Percentiles rank a stretch among this genome's conserved stretches.
These are phyloP conservation scores for Polyporus tsugae DNA, from an alignment of 1,284 basidiomycete genomes.

Conservation along the genomic window DNA sequence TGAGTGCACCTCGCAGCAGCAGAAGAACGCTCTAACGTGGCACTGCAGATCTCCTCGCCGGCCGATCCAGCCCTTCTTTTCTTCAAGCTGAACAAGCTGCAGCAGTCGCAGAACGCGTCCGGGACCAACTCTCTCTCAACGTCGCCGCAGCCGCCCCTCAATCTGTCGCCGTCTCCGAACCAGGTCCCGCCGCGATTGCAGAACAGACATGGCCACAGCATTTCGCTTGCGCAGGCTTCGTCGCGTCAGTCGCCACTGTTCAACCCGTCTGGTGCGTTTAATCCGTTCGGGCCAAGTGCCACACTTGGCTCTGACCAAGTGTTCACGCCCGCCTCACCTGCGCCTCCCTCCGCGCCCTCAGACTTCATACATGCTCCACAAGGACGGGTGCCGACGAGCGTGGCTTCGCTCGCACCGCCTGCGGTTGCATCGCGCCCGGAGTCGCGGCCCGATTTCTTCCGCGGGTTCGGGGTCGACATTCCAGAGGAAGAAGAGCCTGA, in stretches of 20 bases:
- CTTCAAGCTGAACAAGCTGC: slow-evolving; percentile 84
- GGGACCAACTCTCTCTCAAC: slow-evolving; percentile 60
- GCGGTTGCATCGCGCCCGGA: slow-evolving; percentile 52
- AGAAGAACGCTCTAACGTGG: slow-evolving; percentile 15
- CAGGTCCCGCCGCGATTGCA: slow-evolving; percentile 52
- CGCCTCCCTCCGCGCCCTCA: slow-evolving; percentile 26
- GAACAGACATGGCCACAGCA: slow-evolving; percentile 72
- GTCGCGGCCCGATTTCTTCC: slow-evolving; percentile 73
- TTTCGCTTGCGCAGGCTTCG: slow-evolving; percentile 71
- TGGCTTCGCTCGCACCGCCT: slow-evolving; percentile 57
- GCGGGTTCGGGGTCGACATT: slow-evolving; percentile 81
- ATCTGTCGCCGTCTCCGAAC: slow-evolving; percentile 61
- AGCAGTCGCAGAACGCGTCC: slow-evolving; percentile 70
- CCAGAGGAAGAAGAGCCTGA: slow-evolving; percentile 60
- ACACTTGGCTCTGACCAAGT: slow-evolving; percentile 60
- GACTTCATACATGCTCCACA: slow-evolving; percentile 64
- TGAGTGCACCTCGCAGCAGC: slow-evolving; percentile 48
- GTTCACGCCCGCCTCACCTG: slow-evolving; percentile 34
- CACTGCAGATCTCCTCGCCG: slow-evolving; percentile 80
- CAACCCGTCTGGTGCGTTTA: slow-evolving; percentile 53
- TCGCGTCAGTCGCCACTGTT: slow-evolving; percentile 47
- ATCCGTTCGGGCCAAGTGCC: slow-evolving; percentile 69
- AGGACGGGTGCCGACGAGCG: slow-evolving; percentile 60
- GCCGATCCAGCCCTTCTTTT: slow-evolving; percentile 81
- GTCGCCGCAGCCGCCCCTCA: slow-evolving; percentile 68